These are phyloP conservation scores for Zygoascus flipseniorum DNA, from an alignment of 805 yeast genomes.

Conservation along the genomic window DNA sequence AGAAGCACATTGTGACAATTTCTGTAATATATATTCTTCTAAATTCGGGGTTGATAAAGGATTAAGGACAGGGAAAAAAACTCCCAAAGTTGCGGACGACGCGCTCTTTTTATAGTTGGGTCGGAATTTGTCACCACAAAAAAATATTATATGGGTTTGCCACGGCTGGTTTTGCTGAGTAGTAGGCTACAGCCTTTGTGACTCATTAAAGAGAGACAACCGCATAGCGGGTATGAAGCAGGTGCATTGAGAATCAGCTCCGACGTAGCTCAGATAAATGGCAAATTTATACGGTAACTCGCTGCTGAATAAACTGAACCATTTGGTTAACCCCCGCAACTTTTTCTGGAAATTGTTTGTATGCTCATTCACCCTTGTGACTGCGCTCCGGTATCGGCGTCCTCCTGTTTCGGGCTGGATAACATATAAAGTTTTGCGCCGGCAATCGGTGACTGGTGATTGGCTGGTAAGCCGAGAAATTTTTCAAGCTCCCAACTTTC, in stretches of 20 bases:
- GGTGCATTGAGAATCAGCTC: too few species aligned
- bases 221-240: too few species aligned
- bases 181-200: not conserved
- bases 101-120: not conserved
- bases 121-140: not conserved
- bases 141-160: not conserved
- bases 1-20: constrained; percentile 5
- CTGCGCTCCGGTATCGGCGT: not conserved
- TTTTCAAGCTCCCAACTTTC: too few species aligned
- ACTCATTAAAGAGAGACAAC: not conserved
- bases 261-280: too few species aligned
- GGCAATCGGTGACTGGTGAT: not conserved
- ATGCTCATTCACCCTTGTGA: not conserved
- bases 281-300: too few species aligned
- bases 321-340: not conserved
- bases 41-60: not conserved
- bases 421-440: not conserved
- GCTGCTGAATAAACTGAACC: too few species aligned
- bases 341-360: not conserved
- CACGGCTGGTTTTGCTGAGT: not conserved
- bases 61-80: not conserved
- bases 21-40: constrained; percentile 1
- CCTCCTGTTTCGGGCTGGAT: not conserved
- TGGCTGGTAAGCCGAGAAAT: not conserved
- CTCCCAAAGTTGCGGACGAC: not conserved